Evolutionary conservation across 129 eudicot genomes (phyloP).

Genomic region (Helianthus tuberosus): DNA sequence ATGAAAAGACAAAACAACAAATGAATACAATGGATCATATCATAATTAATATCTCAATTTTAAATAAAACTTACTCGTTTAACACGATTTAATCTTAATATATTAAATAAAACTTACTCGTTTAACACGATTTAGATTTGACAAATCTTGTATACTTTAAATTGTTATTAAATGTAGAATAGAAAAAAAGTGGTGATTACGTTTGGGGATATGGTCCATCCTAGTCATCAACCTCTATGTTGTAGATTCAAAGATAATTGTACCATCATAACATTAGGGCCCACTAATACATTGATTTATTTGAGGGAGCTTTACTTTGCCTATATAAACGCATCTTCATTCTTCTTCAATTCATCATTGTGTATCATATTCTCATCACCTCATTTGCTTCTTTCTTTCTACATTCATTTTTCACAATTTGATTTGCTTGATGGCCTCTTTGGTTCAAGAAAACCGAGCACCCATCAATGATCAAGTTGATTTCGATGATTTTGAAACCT

Average conservation of each 20-base stretch:
- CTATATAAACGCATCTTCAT: conserved; percentile 29
- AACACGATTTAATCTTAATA: background rate
- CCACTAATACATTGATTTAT: conserved; percentile 19
- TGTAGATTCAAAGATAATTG: conserved; percentile 37
- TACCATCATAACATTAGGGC: conserved; percentile 30
- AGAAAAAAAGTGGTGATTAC: background rate
- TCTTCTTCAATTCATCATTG: conserved; percentile 24
- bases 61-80: background rate
- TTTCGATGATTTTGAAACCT: conserved; percentile 32
- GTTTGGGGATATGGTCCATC: conserved; percentile 38
- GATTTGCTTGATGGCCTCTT: conserved; percentile 48
- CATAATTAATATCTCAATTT: background rate
- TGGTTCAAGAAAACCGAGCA: conserved; percentile 48
- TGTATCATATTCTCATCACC: conserved; percentile 19
- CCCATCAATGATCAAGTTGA: conserved; percentile 27
- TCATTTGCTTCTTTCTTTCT: background rate
- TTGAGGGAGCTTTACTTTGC: conserved; percentile 17
- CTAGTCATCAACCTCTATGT: conserved; percentile 30
- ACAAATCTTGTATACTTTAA: too few species aligned
- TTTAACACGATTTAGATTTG: too few species aligned
- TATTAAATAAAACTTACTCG: too few species aligned
- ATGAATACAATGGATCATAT: background rate
- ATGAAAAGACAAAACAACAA: background rate
- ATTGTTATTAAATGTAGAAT: too few species aligned
- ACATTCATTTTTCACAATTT: background rate